Evolutionary conservation across 2,329 filamentous ascomycete genomes (phyloP), one percentile per base, ranked within the genome.

Genomic region (Aureobasidium leucospermi): DNA sequence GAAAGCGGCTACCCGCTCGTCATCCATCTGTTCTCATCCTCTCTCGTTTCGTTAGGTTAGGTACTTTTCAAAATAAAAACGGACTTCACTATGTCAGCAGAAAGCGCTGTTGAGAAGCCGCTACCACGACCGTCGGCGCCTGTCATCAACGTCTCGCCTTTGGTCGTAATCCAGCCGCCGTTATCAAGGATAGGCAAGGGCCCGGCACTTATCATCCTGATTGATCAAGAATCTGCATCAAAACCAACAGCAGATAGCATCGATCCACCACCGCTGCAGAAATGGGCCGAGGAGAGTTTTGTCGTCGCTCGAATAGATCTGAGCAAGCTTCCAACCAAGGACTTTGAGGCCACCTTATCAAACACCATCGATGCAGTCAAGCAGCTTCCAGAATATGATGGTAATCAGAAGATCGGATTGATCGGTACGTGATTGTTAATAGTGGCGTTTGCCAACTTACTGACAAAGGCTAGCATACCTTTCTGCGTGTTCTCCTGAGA

Each of bases 211-310:
- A 67, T 82, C 6, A 64, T 81, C 11, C 63, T 81, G 4, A 65
- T 76, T 1, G 72, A 78, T 6, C 63, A 70, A 47, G 67, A 67
- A 41, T 66, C 71, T 45, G 63, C 47, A 52, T 52, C 66, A 67
- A 62, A 64, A 65, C 13, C 57, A 66, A 42, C 70, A 67, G 36
- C 74, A 75, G 31, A 69, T 70, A 49, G 73, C 72, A 46, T 67
- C 77, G 78, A 80, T 58, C 85, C 85, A 0, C 76, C 79, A 8
- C 81, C 83, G 0, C 66, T 82, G 13, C 68, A 81, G 62, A 89
- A 89, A 70, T 89, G 86, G 86, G 85, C 85, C 0, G 86, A 89
- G 67, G 86, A 89, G 68, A 84, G 86, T 0, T 88, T 82, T 64
- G 75, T 81, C 0, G 84, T 88, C 3, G 82, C 75, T 0, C 79